phyloP scores from a whole-genome alignment of 78 protist species.

The Reticulomyxa filosa region DNA sequence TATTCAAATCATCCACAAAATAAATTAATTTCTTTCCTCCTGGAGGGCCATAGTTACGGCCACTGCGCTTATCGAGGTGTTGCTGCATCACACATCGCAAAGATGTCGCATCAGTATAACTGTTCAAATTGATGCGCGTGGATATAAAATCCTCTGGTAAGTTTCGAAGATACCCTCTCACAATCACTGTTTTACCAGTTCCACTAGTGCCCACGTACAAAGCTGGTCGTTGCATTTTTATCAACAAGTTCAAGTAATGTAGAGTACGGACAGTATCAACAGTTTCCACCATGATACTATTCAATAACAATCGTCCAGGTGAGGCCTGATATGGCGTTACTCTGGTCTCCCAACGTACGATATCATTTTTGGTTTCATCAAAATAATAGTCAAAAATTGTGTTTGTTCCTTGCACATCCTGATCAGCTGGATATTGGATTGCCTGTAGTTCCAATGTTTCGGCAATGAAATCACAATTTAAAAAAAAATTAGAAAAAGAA shows the following conservation, averaged over 20 bases:
- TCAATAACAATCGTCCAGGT: conserved; percentile 5
- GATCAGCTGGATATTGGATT: too few species aligned
- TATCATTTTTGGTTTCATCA: background rate
- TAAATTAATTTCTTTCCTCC: conserved; percentile 30
- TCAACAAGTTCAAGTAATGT: background rate
- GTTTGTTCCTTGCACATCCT: too few species aligned
- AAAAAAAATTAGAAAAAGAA: background rate
- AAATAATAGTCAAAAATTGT: conserved; percentile 19
- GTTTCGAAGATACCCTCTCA: background rate
- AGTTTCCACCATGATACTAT: conserved; percentile 3
- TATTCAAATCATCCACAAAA: conserved; percentile 55
- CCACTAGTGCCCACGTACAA: conserved; percentile 62
- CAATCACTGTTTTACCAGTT: conserved; percentile 48
- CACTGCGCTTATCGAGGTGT: conserved; percentile 34
- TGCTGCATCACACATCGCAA: conserved; percentile 29
- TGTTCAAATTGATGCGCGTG: conserved; percentile 38
- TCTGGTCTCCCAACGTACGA: conserved; percentile 14
- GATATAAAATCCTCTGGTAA: conserved; percentile 1
- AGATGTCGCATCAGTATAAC: conserved; percentile 28
- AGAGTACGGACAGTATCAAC: conserved; percentile 24
- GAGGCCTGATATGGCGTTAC: conserved; percentile 3
- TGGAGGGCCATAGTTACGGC: conserved; percentile 42
- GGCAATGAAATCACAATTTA: too few species aligned
- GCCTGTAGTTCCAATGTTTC: too few species aligned
- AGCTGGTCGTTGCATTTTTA: conserved; percentile 5